phyloP scores from a whole-genome alignment of 768 basidiomycete species.

The Mycena haematopus region DNA sequence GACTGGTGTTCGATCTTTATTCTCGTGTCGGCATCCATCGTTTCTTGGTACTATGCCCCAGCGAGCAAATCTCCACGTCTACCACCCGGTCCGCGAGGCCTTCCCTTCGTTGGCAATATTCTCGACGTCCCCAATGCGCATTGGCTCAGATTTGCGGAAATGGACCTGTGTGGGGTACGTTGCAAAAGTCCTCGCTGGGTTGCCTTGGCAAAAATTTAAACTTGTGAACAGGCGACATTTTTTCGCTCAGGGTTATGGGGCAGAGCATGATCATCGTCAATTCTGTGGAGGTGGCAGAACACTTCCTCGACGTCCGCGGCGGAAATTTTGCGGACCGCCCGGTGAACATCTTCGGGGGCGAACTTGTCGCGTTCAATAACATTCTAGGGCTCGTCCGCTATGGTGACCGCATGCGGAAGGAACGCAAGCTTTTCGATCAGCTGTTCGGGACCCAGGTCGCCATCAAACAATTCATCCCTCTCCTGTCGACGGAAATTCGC shows the following conservation, averaged over 20 bases:
- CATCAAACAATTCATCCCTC: conserved; percentile 6
- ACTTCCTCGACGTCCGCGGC: conserved; percentile 59
- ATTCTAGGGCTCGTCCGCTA: conserved; percentile 16
- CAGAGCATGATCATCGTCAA: conserved; percentile 56
- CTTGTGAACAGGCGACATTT: conserved; percentile 41
- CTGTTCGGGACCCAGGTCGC: conserved; percentile 11
- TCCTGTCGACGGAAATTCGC: background rate
- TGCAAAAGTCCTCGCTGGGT: background rate
- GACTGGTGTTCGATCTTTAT: no score
- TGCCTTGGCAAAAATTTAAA: background rate
- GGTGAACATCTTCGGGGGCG: conserved; percentile 46
- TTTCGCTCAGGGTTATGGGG: no score
- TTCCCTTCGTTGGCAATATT: conserved; percentile 47
- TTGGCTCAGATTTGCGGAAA: conserved; percentile 40
- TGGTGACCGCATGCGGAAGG: conserved; percentile 24
- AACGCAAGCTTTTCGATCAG: conserved; percentile 25
- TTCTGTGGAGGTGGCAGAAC: conserved; percentile 45
- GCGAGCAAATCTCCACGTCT: no score
- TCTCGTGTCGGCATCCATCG: no score
- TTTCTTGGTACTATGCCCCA: no score
- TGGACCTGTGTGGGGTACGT: conserved; percentile 43
- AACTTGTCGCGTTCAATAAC: conserved; percentile 33
- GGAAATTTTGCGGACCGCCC: conserved; percentile 64
- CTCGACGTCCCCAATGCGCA: conserved; percentile 36
- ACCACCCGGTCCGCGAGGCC: no score